Evolutionary conservation across 2,329 filamentous ascomycete genomes (phyloP).

Genomic region (Diaporthe australafricana): DNA sequence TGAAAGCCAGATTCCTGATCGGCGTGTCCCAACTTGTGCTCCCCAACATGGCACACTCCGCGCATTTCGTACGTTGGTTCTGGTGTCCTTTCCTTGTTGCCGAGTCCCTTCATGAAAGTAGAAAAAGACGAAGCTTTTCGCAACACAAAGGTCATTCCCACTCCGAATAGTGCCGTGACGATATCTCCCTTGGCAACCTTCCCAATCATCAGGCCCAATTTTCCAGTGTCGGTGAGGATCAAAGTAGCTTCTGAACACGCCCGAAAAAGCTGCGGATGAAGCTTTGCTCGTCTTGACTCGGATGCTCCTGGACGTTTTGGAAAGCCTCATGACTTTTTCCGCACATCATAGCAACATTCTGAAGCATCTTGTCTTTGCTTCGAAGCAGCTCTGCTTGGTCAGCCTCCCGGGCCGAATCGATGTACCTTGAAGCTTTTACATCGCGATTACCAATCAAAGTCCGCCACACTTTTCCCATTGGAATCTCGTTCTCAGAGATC

Average conservation of each 20-base stretch:
- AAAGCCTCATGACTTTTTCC: neutral
- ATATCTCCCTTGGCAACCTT: conserved; percentile 11
- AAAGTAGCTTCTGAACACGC: neutral
- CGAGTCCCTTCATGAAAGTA: neutral
- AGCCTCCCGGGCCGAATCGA: neutral
- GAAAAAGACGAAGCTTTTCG: neutral
- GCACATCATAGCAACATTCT: neutral
- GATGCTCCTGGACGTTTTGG: neutral
- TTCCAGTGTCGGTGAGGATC: conserved; percentile 20
- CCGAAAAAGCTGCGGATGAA: neutral
- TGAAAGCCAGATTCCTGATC: neutral
- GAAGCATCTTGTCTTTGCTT: neutral
- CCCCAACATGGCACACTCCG: neutral
- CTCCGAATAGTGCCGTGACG: conserved; percentile 18
- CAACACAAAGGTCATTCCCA: conserved; percentile 14
- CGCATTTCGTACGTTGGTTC: neutral
- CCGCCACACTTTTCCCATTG: neutral
- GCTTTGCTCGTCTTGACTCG: neutral
- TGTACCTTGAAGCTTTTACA: neutral
- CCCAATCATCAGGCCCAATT: neutral
- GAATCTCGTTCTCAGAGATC: neutral
- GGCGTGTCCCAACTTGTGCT: neutral
- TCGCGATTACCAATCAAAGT: neutral
- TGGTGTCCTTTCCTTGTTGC: neutral
- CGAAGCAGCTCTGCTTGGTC: neutral